Evolutionary conservation across 2,329 filamentous ascomycete species (phyloP).

Genomic region (Nothophaeocryptopus gaeumannii): DNA sequence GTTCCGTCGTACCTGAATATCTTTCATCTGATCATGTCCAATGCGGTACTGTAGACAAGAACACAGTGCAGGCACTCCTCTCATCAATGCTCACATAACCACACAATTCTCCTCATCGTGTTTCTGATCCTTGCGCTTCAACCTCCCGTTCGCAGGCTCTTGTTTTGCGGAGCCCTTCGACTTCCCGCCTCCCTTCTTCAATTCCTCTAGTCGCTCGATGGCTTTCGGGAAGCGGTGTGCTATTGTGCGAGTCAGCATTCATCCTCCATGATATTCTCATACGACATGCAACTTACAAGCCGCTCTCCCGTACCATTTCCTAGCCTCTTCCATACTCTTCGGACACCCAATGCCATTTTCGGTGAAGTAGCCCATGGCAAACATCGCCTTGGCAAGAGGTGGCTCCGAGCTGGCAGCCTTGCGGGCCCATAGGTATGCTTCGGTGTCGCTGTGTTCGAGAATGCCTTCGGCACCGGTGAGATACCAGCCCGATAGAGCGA

Average conservation of each 20-base stretch:
- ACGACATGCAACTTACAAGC: slow-evolving; percentile 66
- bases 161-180: slow-evolving; percentile 26
- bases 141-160: slow-evolving; percentile 68
- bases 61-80: too few species aligned
- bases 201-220: slow-evolving; percentile 84
- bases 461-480: slow-evolving; percentile 86
- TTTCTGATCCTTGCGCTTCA: slow-evolving; percentile 77
- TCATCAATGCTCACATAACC: slow-evolving; percentile 61
- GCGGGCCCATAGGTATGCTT: slow-evolving; percentile 94
- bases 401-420: slow-evolving; percentile 75
- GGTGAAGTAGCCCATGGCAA: slow-evolving; percentile 97
- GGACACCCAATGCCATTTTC: slow-evolving; percentile 89
- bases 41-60: too few species aligned
- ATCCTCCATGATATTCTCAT: not conserved
- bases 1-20: too few species aligned
- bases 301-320: slow-evolving; percentile 96
- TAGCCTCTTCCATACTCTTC: slow-evolving; percentile 87
- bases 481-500: slow-evolving; percentile 60
- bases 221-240: slow-evolving; percentile 95
- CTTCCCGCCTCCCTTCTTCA: slow-evolving; percentile 75
- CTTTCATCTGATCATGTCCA: too few species aligned
- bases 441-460: slow-evolving; percentile 85
- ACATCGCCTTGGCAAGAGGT: slow-evolving; percentile 82
- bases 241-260: slow-evolving; percentile 38
- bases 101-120: slow-evolving; percentile 86